These are phyloP conservation scores for Irpex sp. DNA, from an alignment of 1,284 basidiomycete genomes.

Conservation along the genomic window DNA sequence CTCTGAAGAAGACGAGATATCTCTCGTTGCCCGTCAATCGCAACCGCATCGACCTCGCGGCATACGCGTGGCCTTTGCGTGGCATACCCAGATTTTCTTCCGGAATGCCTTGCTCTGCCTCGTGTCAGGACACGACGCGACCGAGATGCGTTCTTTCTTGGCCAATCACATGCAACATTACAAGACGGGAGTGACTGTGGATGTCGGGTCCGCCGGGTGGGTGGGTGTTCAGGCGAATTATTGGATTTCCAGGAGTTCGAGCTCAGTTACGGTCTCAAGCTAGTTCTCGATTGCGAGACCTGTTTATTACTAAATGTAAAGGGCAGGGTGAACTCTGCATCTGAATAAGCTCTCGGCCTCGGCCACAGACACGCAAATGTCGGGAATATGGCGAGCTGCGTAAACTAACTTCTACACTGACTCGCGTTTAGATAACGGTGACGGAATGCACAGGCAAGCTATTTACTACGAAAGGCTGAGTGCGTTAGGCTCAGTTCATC, in stretches of 20 bases:
- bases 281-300: background rate
- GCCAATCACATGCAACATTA: background rate
- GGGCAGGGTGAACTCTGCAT: no score
- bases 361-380: background rate
- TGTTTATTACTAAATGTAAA: background rate
- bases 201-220: background rate
- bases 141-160: background rate
- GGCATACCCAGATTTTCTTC: background rate
- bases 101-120: background rate
- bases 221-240: background rate
- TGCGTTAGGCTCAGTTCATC: background rate
- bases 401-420: background rate
- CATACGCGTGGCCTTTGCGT: conserved; percentile 1
- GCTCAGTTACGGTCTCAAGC: no score
- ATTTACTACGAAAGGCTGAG: background rate
- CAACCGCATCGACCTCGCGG: background rate
- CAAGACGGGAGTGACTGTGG: no score
- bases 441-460: background rate
- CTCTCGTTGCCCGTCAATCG: background rate
- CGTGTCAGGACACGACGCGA: background rate
- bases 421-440: background rate
- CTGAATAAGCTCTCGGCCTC: no score
- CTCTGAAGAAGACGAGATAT: background rate
- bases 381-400: background rate
- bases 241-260: background rate